phyloP scores from a whole-genome alignment of 495 filamentous ascomycete genomes.

The Annulohypoxylon stygium region DNA sequence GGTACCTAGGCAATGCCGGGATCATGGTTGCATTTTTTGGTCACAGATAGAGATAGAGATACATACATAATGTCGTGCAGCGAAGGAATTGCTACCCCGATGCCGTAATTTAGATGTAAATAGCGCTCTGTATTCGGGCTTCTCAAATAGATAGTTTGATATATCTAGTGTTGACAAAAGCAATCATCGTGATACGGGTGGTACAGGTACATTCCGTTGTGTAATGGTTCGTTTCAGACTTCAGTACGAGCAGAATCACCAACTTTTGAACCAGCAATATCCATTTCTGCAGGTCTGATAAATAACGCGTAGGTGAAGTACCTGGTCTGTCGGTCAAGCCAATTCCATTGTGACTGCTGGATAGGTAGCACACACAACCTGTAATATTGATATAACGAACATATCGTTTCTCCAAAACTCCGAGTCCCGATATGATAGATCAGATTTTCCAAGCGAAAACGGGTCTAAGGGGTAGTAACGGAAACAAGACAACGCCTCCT shows the following conservation, averaged over 20 bases:
- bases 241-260: not conserved
- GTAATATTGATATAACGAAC: not conserved
- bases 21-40: constrained; percentile 8
- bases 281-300: not conserved
- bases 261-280: not conserved
- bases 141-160: not conserved
- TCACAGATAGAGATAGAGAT: not conserved
- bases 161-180: not conserved
- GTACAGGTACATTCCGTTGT: not conserved
- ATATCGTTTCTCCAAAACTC: not conserved
- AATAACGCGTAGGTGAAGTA: not conserved
- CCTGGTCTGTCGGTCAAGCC: not conserved
- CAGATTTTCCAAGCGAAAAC: not conserved
- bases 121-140: not conserved
- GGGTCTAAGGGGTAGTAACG: not conserved
- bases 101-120: not conserved
- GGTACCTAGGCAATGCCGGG: not conserved
- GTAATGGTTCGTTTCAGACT: not conserved
- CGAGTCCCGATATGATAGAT: constrained; percentile 1
- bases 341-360: not conserved
- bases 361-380: not conserved
- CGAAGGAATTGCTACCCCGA: not conserved
- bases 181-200: not conserved
- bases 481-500: constrained; percentile 9
- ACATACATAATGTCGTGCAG: not conserved